Evolutionary conservation across 257 asterid genomes (phyloP).

Genomic region (Solanum boliviense): DNA sequence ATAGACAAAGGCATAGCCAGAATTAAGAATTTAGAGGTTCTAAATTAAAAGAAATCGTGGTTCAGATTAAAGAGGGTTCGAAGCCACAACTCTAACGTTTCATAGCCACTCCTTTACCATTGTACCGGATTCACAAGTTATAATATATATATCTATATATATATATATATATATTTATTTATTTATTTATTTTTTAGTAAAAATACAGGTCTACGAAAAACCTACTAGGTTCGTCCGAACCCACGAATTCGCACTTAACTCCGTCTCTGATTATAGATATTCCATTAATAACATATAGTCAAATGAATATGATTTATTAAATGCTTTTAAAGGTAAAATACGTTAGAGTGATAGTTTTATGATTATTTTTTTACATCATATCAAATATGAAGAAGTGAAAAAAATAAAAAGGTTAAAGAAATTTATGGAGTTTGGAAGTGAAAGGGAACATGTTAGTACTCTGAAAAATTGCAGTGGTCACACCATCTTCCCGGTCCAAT

Average conservation of each 20-base stretch:
- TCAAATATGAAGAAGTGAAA: neutral
- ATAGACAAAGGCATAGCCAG: neutral
- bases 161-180: no score
- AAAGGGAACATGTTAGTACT: neutral
- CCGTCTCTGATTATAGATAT: no score
- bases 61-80: neutral
- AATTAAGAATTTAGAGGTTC: no score
- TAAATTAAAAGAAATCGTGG: neutral
- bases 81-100: neutral
- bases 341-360: neutral
- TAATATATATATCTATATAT: no score
- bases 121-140: neutral
- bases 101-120: neutral
- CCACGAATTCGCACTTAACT: no score
- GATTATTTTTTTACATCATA: neutral
- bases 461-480: neutral
- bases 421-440: neutral
- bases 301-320: neutral
- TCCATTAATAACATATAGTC: neutral
- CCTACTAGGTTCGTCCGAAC: neutral
- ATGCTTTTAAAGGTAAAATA: neutral
- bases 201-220: no score
- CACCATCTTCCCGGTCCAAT: neutral
- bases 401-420: neutral
- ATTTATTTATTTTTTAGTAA: no score